A percentile compares a stretch with the other conserved stretches of the same genome.
These are phyloP conservation scores for Meyerozyma smithsonii DNA, from an alignment of 1,139 yeast genomes.

Conservation along the genomic window DNA sequence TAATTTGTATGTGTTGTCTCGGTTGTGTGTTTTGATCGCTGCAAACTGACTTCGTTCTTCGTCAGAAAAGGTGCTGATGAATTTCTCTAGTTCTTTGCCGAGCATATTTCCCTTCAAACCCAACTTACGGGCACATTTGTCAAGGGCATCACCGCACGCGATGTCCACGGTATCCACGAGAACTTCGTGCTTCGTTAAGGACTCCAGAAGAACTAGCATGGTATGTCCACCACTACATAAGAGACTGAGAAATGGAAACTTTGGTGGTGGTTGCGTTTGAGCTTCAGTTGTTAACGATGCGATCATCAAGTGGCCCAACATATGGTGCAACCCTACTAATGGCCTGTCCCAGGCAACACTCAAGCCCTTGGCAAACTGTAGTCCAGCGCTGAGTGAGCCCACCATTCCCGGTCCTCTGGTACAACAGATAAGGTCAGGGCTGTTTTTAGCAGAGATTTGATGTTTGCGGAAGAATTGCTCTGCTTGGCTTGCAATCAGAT, in stretches of 20 bases:
- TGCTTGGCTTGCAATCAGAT: constrained; percentile 32
- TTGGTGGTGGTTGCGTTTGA: constrained; percentile 39
- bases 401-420: constrained; percentile 98
- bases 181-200: constrained; percentile 63
- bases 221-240: constrained; percentile 96
- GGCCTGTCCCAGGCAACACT: constrained; percentile 75
- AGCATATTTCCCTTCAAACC: constrained; percentile 80
- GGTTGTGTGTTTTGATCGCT: constrained; percentile 17
- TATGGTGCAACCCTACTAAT: constrained; percentile 87
- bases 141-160: constrained; percentile 91
- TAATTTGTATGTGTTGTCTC: constrained; percentile 18
- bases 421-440: constrained; percentile 78
- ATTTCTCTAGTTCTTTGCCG: constrained; percentile 74
- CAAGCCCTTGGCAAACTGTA: constrained; percentile 82
- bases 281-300: constrained; percentile 48
- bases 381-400: constrained; percentile 79
- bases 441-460: constrained; percentile 18
- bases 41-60: constrained; percentile 18
- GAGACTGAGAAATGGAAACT: constrained; percentile 75
- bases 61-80: constrained; percentile 33
- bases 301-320: constrained; percentile 85
- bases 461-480: constrained; percentile 23
- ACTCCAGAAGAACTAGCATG: constrained; percentile 65
- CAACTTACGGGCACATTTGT: constrained; percentile 84
- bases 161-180: constrained; percentile 77